Conservation (phyloP, 2,329 filamentous ascomycete genomes). For the Akanthomyces muscarius region DNA sequence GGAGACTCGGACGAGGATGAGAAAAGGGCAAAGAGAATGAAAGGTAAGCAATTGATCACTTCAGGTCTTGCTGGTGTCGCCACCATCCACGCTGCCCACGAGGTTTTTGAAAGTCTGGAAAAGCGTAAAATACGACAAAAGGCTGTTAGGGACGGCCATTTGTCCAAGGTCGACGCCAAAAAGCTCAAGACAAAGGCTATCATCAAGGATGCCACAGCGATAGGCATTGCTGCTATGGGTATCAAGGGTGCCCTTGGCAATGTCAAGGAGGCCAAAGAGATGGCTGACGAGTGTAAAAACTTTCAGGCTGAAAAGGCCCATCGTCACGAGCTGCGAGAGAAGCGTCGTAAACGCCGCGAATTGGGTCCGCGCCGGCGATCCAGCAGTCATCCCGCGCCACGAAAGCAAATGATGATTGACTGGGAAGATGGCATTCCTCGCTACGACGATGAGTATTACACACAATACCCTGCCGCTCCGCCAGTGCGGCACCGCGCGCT, state of each 20-base stretch:
- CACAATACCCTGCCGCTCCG: conserved; percentile 6
- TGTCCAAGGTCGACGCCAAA: conserved; percentile 48
- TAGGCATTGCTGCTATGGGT: conserved; percentile 55
- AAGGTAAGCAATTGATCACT: conserved; percentile 58
- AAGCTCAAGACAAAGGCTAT: conserved; percentile 56
- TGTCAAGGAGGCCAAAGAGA: conserved; percentile 52
- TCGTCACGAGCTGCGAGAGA: conserved; percentile 45
- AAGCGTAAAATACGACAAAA: conserved; percentile 50
- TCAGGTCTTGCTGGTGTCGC: conserved; percentile 54
- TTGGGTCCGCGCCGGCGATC: conserved; percentile 38
- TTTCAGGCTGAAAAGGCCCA: conserved; percentile 47
- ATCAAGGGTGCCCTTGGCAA: conserved; percentile 54
- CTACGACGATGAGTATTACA: conserved; percentile 44
- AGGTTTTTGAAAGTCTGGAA: conserved; percentile 56
- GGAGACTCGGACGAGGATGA: conserved; percentile 56
- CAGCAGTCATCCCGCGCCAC: conserved; percentile 42
- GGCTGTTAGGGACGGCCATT: conserved; percentile 50
- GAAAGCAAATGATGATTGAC: conserved; percentile 34
- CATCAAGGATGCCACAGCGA: conserved; percentile 54
- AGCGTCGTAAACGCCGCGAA: conserved; percentile 22
- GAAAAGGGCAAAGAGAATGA: conserved; percentile 52
- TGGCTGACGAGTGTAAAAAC: conserved; percentile 44
- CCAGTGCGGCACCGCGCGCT: not conserved
- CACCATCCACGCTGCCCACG: conserved; percentile 57
- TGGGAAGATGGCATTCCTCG: conserved; percentile 41